These are phyloP conservation scores for Lepidium africanum DNA, from an alignment of 345 rosid species.

Conservation along the genomic window DNA sequence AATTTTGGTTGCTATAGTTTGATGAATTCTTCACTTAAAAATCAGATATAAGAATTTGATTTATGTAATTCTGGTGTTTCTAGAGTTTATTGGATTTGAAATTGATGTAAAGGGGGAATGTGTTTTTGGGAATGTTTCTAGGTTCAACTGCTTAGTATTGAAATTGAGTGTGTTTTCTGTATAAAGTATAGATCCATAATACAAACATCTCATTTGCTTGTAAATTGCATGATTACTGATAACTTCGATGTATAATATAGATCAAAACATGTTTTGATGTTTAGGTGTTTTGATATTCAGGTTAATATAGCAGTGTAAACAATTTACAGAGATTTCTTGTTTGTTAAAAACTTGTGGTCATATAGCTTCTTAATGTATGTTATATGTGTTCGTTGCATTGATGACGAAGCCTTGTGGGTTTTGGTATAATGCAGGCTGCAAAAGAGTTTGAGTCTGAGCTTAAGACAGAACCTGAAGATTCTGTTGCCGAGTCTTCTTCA, in stretches of 20 bases:
- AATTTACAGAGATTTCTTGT: background rate
- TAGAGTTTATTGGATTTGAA: background rate
- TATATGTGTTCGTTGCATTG: background rate
- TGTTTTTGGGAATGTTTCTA: background rate
- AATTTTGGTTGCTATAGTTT: background rate
- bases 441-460: conserved; percentile 94
- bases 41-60: background rate
- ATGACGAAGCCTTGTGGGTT: background rate
- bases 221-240: background rate
- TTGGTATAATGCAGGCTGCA: conserved; percentile 65
- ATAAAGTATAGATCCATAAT: background rate
- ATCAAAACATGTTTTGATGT: background rate
- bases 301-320: background rate
- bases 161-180: background rate
- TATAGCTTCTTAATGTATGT: background rate
- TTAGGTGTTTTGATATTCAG: background rate
- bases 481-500: conserved; percentile 34
- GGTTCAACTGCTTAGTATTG: background rate
- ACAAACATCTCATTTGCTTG: background rate
- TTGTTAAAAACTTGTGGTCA: background rate
- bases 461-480: conserved; percentile 63
- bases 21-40: background rate
- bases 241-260: background rate
- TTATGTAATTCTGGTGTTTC: background rate
- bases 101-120: background rate